These are phyloP conservation scores for Cutaneotrichosporon sp. DNA, from an alignment of 1,284 basidiomycete genomes.

Conservation along the genomic window DNA sequence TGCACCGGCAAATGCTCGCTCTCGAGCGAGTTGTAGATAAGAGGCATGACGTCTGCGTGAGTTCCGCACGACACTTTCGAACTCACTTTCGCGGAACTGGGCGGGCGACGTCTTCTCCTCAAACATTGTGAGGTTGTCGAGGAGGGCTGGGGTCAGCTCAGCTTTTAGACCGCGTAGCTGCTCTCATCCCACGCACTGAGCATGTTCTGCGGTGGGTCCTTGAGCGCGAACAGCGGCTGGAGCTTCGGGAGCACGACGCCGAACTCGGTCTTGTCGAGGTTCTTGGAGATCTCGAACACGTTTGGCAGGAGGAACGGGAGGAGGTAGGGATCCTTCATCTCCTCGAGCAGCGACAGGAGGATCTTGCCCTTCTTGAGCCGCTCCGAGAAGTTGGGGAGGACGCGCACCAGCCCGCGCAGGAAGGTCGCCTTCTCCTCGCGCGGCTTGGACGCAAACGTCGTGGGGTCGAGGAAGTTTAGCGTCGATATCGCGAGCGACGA, in stretches of 20 bases:
- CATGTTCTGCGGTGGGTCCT: slow-evolving; percentile 97
- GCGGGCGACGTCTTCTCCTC: slow-evolving; percentile 86
- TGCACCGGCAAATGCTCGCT: slow-evolving; percentile 87
- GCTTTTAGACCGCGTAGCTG: background rate
- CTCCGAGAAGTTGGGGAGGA: slow-evolving; percentile 85
- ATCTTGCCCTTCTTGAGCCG: slow-evolving; percentile 86
- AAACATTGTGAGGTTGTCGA: slow-evolving; percentile 85
- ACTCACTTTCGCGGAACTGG: slow-evolving; percentile 84
- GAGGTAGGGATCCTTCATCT: slow-evolving; percentile 92
- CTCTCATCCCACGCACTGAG: slow-evolving; percentile 57
- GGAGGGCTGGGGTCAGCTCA: slow-evolving; percentile 57
- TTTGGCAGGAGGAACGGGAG: slow-evolving; percentile 97
- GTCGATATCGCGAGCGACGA: slow-evolving; percentile 96
- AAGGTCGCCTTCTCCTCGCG: slow-evolving; percentile 95
- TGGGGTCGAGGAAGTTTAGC: slow-evolving; percentile 92
- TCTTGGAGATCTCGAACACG: slow-evolving; percentile 86
- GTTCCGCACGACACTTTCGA: background rate
- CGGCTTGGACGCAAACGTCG: slow-evolving; percentile 90
- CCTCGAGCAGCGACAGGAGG: slow-evolving; percentile 90
- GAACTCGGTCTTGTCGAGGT: slow-evolving; percentile 79
- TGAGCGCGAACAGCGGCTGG: slow-evolving; percentile 84
- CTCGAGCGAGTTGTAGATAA: slow-evolving; percentile 93
- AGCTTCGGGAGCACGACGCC: slow-evolving; percentile 76
- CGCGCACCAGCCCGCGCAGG: slow-evolving; percentile 82
- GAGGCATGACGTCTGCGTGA: slow-evolving; percentile 77